Evolutionary conservation across 768 basidiomycete genomes (phyloP), one percentile per base, ranked within the genome.

Genomic region (Vararia minispora): DNA sequence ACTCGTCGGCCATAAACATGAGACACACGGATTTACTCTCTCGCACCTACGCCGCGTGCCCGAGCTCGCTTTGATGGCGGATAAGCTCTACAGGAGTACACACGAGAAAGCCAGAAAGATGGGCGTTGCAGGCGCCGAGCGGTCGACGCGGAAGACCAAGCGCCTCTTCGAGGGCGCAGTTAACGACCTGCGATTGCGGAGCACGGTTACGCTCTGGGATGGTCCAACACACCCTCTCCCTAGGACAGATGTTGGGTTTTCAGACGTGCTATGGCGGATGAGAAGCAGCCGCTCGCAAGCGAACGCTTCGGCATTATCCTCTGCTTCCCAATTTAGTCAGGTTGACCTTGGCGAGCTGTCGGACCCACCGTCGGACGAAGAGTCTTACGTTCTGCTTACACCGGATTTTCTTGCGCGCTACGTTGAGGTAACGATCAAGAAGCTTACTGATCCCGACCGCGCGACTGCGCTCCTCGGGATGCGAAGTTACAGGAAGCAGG

Each of bases 1-100:
- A 12, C 4, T 46, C 35, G 5, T 33, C 10, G 49, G 42, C 8
- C 28, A 36, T 5, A 42, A 37, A n/a, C 40, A 39, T 31, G 37
- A 34, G 0, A 49, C 57, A 26, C 54, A 57, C 25, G 80, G 81
- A 1, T 84, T 79, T 52, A 78, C 82, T 0, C 56, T 86, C 6
- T 83, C 83, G 0, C 76, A 85, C 49, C 66, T 88, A 2, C 73
- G 82, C 6, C 79, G 84, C 32, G 79, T 87, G 0, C 81, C 83
- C 7, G 84, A 83, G 47, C 64, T 88, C 3, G 62, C 70, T 0
- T 61, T 72, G 10, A 63, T 88, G 39, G 82, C 83, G 4, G 64
- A 17, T 65, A 77, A 8, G 76, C 87, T 2, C n/a, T n/a, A n/a
- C n/a, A n/a, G n/a, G n/a, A n/a, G n/a, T n/a, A n/a, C n/a, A n/a